Evolutionary conservation across 73 alveolate genomes (phyloP).

Genomic region (Paramecium tetraurelia): DNA sequence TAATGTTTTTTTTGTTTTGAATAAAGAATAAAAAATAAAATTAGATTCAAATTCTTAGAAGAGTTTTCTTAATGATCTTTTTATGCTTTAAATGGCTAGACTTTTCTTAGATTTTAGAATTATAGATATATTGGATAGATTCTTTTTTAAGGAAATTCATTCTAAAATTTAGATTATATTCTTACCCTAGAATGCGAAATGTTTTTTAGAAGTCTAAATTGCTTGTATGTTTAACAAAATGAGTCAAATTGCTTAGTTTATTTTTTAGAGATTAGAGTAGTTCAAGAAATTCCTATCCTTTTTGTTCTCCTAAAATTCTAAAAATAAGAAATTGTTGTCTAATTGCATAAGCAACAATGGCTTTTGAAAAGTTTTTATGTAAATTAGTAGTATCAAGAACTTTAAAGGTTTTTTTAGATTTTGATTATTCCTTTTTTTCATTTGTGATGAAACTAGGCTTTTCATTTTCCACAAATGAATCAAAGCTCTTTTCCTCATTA

Average conservation of each 20-base stretch:
- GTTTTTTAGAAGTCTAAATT: neutral
- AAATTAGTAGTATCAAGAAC: neutral
- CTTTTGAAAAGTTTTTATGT: constrained; percentile 12
- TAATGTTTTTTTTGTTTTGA: neutral
- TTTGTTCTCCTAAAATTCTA: neutral
- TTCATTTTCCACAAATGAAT: neutral
- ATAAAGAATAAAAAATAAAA: neutral
- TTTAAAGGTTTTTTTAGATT: neutral
- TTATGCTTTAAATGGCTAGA: neutral
- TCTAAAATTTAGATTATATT: neutral
- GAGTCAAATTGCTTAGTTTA: neutral
- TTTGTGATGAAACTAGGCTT: neutral
- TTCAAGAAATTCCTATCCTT: neutral
- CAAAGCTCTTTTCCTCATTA: neutral
- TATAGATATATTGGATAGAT: neutral
- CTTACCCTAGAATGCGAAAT: neutral
- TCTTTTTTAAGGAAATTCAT: neutral
- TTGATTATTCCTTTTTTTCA: neutral
- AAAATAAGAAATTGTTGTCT: neutral
- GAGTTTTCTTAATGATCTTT: neutral
- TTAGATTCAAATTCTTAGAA: constrained; percentile 11
- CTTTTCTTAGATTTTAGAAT: constrained; percentile 1
- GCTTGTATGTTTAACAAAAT: neutral
- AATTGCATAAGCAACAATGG: neutral
- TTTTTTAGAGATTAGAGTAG: neutral